These are phyloP conservation scores for Thielaviopsis musarum DNA, from an alignment of 2,329 filamentous ascomycete species.

Conservation along the genomic window DNA sequence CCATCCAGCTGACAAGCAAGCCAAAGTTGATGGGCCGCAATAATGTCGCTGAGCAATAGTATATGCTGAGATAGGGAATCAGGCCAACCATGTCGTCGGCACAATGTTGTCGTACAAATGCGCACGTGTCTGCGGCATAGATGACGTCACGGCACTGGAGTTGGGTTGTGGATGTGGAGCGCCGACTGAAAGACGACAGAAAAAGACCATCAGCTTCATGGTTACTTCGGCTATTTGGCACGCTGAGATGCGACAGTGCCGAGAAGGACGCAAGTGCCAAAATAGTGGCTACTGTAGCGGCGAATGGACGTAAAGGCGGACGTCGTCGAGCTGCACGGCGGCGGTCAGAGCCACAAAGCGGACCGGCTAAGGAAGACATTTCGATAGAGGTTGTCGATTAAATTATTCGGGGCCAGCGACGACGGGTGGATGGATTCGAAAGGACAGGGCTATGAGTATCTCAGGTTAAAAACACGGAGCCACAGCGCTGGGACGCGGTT, in stretches of 20 bases:
- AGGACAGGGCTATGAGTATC: background rate
- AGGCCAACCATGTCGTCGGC: constrained; percentile 79
- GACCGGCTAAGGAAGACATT: background rate
- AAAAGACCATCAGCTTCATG: background rate
- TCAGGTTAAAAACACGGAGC: background rate
- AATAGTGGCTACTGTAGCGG: constrained; percentile 4
- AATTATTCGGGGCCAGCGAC: background rate
- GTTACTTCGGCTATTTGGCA: background rate
- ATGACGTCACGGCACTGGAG: constrained; percentile 64
- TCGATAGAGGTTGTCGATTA: background rate
- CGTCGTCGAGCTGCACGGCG: background rate
- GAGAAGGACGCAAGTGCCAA: constrained; percentile 7
- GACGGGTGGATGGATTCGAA: background rate
- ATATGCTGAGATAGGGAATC: constrained; percentile 72
- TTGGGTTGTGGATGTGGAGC: background rate
- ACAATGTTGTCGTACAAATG: constrained; percentile 70
- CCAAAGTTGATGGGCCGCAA: constrained; percentile 63
- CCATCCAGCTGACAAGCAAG: constrained; percentile 67
- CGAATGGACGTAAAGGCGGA: background rate
- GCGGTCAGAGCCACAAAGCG: background rate
- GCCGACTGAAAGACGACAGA: background rate
- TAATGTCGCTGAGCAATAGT: constrained; percentile 63
- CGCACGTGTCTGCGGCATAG: constrained; percentile 62
- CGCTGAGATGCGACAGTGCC: background rate
- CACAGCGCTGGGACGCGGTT: background rate